Evolutionary conservation across 768 basidiomycete species (phyloP).

Genomic region (Rhizopogon roseolus): DNA sequence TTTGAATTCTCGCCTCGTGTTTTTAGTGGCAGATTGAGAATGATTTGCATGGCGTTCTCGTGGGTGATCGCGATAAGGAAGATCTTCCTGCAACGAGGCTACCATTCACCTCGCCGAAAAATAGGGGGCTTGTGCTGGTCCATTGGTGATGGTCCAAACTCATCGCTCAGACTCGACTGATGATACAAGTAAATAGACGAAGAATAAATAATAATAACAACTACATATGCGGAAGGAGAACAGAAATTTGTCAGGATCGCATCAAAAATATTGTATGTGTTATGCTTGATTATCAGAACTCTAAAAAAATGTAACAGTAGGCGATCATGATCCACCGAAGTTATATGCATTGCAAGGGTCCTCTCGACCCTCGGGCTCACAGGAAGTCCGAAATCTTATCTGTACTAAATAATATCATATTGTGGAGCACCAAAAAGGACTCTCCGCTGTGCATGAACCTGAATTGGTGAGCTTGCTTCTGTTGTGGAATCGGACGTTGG

Average conservation of each 20-base stretch:
- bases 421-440: neutral
- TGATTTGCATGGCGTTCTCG: neutral
- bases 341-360: neutral
- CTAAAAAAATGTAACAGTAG: neutral
- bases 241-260: too few relatives aligned
- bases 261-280: too few relatives aligned
- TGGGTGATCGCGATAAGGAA: neutral
- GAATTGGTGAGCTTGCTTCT: neutral
- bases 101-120: too few relatives aligned
- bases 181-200: neutral
- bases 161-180: neutral
- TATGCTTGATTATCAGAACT: neutral
- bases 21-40: neutral
- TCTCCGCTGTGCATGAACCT: neutral
- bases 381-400: neutral
- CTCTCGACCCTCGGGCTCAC: neutral
- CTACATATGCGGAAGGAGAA: too few relatives aligned
- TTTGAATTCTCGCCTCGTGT: slow-evolving; percentile 1
- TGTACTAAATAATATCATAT: too few relatives aligned
- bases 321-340: neutral
- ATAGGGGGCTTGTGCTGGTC: neutral
- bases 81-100: neutral
- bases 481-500: neutral
- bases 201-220: neutral
- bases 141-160: too few relatives aligned